These are phyloP conservation scores for Cicer cuneatum DNA, from an alignment of 306 rosid genomes.

Conservation along the genomic window DNA sequence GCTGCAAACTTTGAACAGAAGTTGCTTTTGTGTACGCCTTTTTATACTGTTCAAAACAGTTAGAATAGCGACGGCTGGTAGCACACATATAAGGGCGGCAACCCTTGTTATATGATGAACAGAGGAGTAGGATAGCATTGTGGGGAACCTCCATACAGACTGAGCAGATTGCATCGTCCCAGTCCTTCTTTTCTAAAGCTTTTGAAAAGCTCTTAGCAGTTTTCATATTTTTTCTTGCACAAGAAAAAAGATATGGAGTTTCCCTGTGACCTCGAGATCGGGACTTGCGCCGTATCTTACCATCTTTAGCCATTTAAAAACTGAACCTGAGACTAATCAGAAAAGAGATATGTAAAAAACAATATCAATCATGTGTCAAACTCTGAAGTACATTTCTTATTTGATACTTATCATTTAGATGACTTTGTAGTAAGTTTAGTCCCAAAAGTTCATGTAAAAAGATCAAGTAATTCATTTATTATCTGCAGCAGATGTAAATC, in stretches of 20 bases:
- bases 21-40: constrained; percentile 77
- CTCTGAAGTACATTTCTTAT: neutral
- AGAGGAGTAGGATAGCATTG: constrained; percentile 94
- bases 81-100: constrained; percentile 99
- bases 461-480: constrained; percentile 17
- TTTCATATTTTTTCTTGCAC: constrained; percentile 54
- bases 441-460: constrained; percentile 15
- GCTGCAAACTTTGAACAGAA: constrained; percentile 61
- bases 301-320: constrained; percentile 51
- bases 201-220: constrained; percentile 51
- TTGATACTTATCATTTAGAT: constrained; percentile 28
- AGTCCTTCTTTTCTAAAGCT: constrained; percentile 72
- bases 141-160: constrained; percentile 99
- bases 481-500: constrained; percentile 11
- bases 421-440: neutral
- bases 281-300: constrained; percentile 52
- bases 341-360: constrained; percentile 4
- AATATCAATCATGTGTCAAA: constrained; percentile 19
- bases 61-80: constrained; percentile 85
- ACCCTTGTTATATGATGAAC: constrained; percentile 95
- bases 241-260: constrained; percentile 52
- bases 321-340: constrained; percentile 43
- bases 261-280: constrained; percentile 45
- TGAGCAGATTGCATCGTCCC: constrained; percentile 85
- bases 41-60: constrained; percentile 94